Percentiles rank a stretch among this genome's conserved stretches.
phyloP scores from a whole-genome alignment of 2,329 filamentous ascomycete genomes.

The Onygenales sp. region DNA sequence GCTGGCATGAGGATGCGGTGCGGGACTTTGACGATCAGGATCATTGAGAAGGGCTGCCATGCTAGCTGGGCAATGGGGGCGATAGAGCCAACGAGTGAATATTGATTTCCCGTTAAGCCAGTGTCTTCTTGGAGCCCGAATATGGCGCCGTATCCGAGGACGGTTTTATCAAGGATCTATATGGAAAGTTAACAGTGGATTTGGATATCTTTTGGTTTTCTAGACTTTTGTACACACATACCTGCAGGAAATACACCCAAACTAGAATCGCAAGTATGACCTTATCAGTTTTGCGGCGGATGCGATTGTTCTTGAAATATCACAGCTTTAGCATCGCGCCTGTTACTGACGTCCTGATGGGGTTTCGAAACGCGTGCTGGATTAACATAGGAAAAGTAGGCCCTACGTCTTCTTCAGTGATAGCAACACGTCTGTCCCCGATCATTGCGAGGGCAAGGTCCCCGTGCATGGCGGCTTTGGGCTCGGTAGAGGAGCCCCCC shows the following conservation, averaged over 20 bases:
- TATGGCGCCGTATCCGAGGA: constrained; percentile 48
- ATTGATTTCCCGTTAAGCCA: constrained; percentile 43
- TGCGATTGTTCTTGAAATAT: constrained; percentile 39
- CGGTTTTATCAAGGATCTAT: constrained; percentile 48
- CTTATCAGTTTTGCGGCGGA: constrained; percentile 52
- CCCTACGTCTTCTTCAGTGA: background rate
- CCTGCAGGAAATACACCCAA: constrained; percentile 39
- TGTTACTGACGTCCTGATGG: background rate
- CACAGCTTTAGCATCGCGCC: background rate
- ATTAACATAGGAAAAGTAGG: background rate
- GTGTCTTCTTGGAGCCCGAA: constrained; percentile 45
- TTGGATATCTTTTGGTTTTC: background rate
- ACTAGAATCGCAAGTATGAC: constrained; percentile 42
- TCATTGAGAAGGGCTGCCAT: constrained; percentile 52
- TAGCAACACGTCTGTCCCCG: background rate
- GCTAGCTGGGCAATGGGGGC: constrained; percentile 50
- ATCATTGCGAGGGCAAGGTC: background rate
- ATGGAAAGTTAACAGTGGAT: background rate
- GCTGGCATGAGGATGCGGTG: constrained; percentile 49
- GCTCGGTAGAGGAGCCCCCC: too few species aligned
- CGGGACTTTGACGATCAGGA: constrained; percentile 53
- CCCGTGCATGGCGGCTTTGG: background rate
- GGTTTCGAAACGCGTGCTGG: background rate
- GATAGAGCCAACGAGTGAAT: constrained; percentile 50
- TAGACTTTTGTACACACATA: constrained; percentile 1